Conservation (phyloP, 352 stramenopile species). For the Globisporangium rhizosaccharum region DNA sequence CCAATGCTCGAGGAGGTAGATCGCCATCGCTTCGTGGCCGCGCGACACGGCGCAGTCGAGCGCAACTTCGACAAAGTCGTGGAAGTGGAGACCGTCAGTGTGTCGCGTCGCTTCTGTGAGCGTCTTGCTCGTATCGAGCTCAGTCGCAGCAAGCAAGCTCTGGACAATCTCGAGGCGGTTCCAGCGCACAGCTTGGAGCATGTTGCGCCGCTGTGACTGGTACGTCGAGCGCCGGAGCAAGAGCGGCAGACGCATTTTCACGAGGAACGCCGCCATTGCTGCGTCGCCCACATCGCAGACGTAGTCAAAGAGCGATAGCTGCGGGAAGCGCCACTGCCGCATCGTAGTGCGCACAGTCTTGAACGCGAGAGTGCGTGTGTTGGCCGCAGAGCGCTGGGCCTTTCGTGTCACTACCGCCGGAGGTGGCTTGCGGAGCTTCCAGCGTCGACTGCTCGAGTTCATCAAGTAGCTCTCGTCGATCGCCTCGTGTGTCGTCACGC, state of each 20-base stretch:
- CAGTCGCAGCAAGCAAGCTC: constrained; percentile 18
- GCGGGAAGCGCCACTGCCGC: constrained; percentile 30
- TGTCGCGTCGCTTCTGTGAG: constrained; percentile 12
- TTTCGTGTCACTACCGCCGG: too few relatives aligned
- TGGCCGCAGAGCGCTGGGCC: constrained; percentile 4
- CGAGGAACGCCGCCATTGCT: constrained; percentile 22
- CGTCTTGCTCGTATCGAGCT: background rate
- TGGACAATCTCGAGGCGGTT: constrained; percentile 52
- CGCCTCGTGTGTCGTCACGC: constrained; percentile 17
- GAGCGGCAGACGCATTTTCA: constrained; percentile 23
- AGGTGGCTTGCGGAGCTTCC: constrained; percentile 10
- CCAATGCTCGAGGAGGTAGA: constrained; percentile 50
- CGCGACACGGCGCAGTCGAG: constrained; percentile 50
- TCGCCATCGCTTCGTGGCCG: constrained; percentile 60
- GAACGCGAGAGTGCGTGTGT: constrained; percentile 8
- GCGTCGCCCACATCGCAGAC: constrained; percentile 27
- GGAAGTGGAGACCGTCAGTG: constrained; percentile 26
- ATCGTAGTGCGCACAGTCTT: constrained; percentile 25
- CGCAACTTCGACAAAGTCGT: constrained; percentile 53
- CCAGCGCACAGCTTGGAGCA: constrained; percentile 54
- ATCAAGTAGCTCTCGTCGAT: constrained; percentile 33
- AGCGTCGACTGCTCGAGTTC: constrained; percentile 38
- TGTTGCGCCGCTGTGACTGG: constrained; percentile 41
- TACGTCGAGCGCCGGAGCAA: constrained; percentile 31
- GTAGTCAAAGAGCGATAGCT: constrained; percentile 38